phyloP scores from a whole-genome alignment of 305 asterid species.

The Rubia peregrina region DNA sequence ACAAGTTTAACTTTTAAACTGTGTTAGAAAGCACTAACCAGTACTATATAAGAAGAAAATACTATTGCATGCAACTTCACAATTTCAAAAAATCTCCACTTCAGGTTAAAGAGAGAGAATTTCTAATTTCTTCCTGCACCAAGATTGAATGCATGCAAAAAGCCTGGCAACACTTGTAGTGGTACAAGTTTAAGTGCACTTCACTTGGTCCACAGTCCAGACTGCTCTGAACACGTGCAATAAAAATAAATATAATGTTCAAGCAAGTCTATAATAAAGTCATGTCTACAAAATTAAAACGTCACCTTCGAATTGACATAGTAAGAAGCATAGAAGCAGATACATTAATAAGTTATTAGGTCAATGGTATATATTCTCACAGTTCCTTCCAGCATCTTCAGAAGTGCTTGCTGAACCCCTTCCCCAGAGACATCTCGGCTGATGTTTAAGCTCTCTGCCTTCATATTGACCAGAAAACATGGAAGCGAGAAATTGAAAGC shows the following conservation, averaged over 20 bases:
- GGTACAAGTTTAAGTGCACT: not conserved
- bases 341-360: not conserved
- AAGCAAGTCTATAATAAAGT: not conserved
- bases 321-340: constrained; percentile 6
- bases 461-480: constrained; percentile 22
- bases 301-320: not conserved
- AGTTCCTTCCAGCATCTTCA: constrained; percentile 68
- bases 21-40: not conserved
- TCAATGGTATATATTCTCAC: constrained; percentile 21
- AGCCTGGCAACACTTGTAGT: not conserved
- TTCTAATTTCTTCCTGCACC: not conserved
- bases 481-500: constrained; percentile 9
- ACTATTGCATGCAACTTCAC: not conserved
- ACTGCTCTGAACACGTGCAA: not conserved
- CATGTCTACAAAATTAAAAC: not conserved
- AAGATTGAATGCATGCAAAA: not conserved
- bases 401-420: constrained; percentile 92
- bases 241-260: not conserved
- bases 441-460: constrained; percentile 85
- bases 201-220: not conserved
- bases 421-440: constrained; percentile 96
- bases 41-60: not conserved
- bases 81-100: not conserved
- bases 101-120: not conserved
- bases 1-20: not conserved